phyloP scores from a whole-genome alignment of 2,329 filamentous ascomycete genomes.

The Pseudogymnoascus sp. region DNA sequence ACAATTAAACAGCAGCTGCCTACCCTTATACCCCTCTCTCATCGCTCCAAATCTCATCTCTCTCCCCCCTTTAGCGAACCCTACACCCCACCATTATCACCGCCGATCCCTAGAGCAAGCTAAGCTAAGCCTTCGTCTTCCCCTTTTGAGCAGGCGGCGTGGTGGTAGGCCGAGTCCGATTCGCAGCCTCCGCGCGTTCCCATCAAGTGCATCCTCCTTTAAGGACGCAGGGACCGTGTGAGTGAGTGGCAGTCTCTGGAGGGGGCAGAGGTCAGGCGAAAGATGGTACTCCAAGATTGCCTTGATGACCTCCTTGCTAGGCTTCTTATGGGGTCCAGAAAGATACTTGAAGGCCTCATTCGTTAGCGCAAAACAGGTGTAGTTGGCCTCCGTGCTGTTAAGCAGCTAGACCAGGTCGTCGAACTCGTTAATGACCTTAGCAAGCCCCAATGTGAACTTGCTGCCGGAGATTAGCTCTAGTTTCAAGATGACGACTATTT shows the following conservation, averaged over 20 bases:
- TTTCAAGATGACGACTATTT: too few relatives aligned
- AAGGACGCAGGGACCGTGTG: conserved; percentile 69
- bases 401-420: conserved; percentile 62
- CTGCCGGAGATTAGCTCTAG: conserved; percentile 66
- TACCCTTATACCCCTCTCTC: too few relatives aligned
- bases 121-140: too few relatives aligned
- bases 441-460: conserved; percentile 70
- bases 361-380: conserved; percentile 73
- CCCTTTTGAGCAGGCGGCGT: too few relatives aligned
- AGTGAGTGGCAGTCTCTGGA: conserved; percentile 53
- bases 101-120: too few relatives aligned
- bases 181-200: conserved; percentile 58
- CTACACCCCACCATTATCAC: too few relatives aligned
- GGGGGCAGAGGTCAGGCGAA: conserved; percentile 56
- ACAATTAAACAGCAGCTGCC: too few relatives aligned
- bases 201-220: conserved; percentile 48
- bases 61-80: too few relatives aligned
- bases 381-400: conserved; percentile 65
- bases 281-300: conserved; percentile 68
- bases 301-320: conserved; percentile 61
- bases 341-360: conserved; percentile 65
- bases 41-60: too few relatives aligned
- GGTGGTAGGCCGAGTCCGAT: conserved; percentile 52
- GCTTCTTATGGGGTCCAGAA: conserved; percentile 45
- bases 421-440: conserved; percentile 64